Conservation (phyloP, 2,329 filamentous ascomycete genomes). For the Trichoderma sp. region DNA sequence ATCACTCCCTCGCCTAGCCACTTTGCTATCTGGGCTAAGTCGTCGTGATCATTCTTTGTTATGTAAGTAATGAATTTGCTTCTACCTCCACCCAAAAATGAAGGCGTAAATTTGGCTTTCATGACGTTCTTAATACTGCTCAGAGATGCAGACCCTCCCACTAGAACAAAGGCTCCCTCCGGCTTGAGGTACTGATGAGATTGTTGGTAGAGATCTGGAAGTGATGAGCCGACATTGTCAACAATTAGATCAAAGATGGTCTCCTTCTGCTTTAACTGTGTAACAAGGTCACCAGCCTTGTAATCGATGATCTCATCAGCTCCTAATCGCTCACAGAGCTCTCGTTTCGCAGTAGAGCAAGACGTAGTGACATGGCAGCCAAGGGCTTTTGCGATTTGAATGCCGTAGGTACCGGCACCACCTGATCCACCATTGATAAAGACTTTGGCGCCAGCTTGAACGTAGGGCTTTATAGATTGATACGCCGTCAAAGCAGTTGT, state of each 20-base stretch:
- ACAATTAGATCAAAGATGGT: conserved; percentile 56
- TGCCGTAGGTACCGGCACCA: conserved; percentile 62
- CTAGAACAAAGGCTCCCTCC: conserved; percentile 54
- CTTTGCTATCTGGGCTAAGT: conserved; percentile 54
- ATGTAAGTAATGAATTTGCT: conserved; percentile 48
- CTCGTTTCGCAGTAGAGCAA: conserved; percentile 63
- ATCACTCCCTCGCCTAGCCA: conserved; percentile 64
- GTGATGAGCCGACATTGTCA: conserved; percentile 61
- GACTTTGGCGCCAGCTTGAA: conserved; percentile 58
- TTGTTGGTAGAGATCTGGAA: conserved; percentile 56
- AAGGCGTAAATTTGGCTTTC: conserved; percentile 37
- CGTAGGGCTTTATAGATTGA: conserved; percentile 52
- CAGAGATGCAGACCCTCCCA: conserved; percentile 48
- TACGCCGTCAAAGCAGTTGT: conserved; percentile 55
- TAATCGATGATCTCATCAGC: conserved; percentile 70
- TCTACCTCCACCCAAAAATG: conserved; percentile 47
- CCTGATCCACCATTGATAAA: conserved; percentile 70
- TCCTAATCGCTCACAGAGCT: conserved; percentile 61
- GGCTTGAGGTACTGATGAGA: conserved; percentile 55
- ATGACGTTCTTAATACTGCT: conserved; percentile 35
- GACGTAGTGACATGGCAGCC: conserved; percentile 64
- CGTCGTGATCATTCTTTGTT: conserved; percentile 47
- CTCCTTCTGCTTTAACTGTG: conserved; percentile 51
- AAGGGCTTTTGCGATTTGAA: conserved; percentile 66
- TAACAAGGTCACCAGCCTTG: conserved; percentile 52